Percentiles rank a stretch among this genome's conserved stretches.
Evolutionary conservation across 768 basidiomycete genomes (phyloP).

Genomic region (Amanita polypyramis): DNA sequence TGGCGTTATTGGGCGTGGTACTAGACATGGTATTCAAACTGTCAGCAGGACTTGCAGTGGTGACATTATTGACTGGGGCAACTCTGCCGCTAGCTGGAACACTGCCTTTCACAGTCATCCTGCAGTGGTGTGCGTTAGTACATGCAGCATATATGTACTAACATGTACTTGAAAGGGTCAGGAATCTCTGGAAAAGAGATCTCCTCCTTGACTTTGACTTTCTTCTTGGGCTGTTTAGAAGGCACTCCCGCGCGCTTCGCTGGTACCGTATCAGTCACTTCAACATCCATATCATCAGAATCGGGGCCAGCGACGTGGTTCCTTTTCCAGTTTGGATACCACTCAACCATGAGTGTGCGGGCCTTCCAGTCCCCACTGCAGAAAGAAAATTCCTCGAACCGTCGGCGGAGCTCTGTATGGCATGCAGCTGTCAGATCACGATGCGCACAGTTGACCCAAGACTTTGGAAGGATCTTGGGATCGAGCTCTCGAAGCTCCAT

Average conservation of each 20-base stretch:
- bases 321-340: background rate
- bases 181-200: background rate
- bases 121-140: background rate
- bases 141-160: background rate
- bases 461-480: background rate
- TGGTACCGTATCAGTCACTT: background rate
- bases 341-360: background rate
- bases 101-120: background rate
- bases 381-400: background rate
- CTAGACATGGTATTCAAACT: too few species aligned
- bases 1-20: too few species aligned
- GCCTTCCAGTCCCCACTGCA: background rate
- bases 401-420: background rate
- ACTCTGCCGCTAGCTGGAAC: background rate
- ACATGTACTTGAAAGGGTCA: background rate
- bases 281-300: background rate
- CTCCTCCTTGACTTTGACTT: background rate
- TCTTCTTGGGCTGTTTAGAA: background rate
- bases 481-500: background rate
- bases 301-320: background rate
- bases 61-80: background rate
- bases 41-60: too few species aligned
- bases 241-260: background rate
- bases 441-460: background rate
- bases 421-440: background rate